Evolutionary conservation across 2,329 filamentous ascomycete genomes (phyloP), one percentile per base, ranked within the genome.

Genomic region (Calonectria pseudoreteaudii): DNA sequence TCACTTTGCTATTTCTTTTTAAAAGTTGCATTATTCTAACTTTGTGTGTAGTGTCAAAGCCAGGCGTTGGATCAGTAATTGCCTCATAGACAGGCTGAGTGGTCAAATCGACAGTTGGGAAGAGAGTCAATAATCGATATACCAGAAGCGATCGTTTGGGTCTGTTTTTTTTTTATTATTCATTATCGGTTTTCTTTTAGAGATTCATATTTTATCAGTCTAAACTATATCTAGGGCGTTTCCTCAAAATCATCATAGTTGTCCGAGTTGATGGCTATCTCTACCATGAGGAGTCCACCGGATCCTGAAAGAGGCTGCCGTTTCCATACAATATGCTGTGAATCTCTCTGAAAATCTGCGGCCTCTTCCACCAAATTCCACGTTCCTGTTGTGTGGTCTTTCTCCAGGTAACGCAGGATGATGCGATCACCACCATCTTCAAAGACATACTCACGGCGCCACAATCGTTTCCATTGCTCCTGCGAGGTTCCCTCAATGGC

Each of bases 391-490:
- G 16, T 23, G 4, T 68, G 49, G 14, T 82, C 70, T 20, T 76
- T 82, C 0, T 79, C 80, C 14, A 82, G 16, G 20, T 79, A 84
- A 6, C 83, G 80, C 9, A 85, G 78, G 2, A 85, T 20, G 16
- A 83, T 69, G 0, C 79, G 81, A 14, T 81, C 79, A 20, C 83
- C 83, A 1, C 81, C 81, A 11, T 85, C 78, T 49, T 85, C 84
- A 23, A 85, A 84, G 1, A 82, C 49, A 56, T 81, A 84, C 31
- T 85, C 83, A 11, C 84, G 78, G 1, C 82, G 81, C 70, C 81
- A 78, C 1, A 85, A 75, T 0, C 84, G 79, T 30, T 52, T 62
- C 83, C 82, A 84, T 66, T 85, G 83, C 20, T 83, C 81, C 1
- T 69, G 10, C 1, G 64, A n/a, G 5, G 80, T 80, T 1, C 82